Evolutionary conservation across 2,329 filamentous ascomycete species (phyloP).

Genomic region (Hypoxylon sp.): DNA sequence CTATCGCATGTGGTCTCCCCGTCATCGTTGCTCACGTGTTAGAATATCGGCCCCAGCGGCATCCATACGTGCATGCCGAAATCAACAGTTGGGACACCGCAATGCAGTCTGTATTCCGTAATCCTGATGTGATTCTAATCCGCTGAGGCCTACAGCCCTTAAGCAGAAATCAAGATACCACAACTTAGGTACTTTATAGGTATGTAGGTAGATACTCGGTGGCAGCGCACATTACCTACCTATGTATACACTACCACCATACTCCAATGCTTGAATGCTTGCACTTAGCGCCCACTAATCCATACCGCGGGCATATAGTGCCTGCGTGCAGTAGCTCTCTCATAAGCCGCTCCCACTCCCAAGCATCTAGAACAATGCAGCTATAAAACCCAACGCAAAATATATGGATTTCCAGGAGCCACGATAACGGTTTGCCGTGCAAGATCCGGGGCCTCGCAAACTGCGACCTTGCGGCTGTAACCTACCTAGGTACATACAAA

Average conservation of each 20-base stretch:
- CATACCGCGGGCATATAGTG: background rate
- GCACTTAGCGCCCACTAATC: too few relatives aligned
- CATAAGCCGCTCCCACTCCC: background rate
- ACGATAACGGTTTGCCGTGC: background rate
- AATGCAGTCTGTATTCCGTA: conserved; percentile 4
- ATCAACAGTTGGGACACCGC: conserved; percentile 30
- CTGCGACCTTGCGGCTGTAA: conserved; percentile 38
- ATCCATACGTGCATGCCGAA: conserved; percentile 3
- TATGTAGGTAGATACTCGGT: background rate
- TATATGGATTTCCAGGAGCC: background rate
- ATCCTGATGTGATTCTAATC: conserved; percentile 24
- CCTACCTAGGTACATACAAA: background rate
- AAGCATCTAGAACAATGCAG: background rate
- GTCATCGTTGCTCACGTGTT: background rate
- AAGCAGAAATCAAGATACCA: conserved; percentile 2
- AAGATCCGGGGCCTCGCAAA: conserved; percentile 1
- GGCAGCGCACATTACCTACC: background rate
- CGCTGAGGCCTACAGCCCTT: background rate
- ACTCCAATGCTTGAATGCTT: too few relatives aligned
- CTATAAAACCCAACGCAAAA: conserved; percentile 1
- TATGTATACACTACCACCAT: too few relatives aligned
- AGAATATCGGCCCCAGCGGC: too few relatives aligned
- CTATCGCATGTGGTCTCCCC: background rate
- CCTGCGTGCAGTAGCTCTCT: background rate
- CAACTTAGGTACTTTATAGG: too few relatives aligned